Conservation (phyloP, 2,329 filamentous ascomycete species). For the Sporothrix globosa region DNA sequence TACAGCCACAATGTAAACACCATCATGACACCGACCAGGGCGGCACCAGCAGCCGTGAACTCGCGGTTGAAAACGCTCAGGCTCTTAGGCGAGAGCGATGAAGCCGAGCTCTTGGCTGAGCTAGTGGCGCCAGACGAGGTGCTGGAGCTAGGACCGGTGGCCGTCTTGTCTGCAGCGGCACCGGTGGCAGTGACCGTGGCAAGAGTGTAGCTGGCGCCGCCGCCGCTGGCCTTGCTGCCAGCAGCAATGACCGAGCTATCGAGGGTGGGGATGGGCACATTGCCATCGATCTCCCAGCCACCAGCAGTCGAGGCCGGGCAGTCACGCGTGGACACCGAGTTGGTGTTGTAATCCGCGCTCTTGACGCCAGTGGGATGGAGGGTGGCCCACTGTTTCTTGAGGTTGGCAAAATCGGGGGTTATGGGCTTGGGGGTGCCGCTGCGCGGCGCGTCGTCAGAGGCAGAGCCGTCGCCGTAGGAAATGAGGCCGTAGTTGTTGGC, state of each 20-base stretch:
- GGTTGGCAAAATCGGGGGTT: conserved; percentile 75
- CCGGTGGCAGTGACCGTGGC: conserved; percentile 38
- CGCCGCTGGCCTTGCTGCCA: conserved; percentile 41
- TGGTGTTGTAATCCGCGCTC: conserved; percentile 66
- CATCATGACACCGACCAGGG: conserved; percentile 55
- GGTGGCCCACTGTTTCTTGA: conserved; percentile 75
- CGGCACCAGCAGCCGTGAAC: conserved; percentile 55
- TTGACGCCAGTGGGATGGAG: conserved; percentile 70
- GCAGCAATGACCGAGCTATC: conserved; percentile 30
- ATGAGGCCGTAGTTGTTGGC: conserved; percentile 81
- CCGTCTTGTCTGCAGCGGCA: conserved; percentile 22
- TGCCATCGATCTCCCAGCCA: conserved; percentile 74
- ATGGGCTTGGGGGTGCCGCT: conserved; percentile 74
- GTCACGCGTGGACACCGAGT: conserved; percentile 61
- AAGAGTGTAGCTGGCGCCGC: conserved; percentile 38
- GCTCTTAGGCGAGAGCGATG: conserved; percentile 41
- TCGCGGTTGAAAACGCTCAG: conserved; percentile 52
- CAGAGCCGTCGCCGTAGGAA: conserved; percentile 66
- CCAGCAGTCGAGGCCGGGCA: conserved; percentile 72
- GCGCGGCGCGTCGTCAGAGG: conserved; percentile 68
- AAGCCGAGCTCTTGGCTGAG: conserved; percentile 39
- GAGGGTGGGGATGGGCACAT: conserved; percentile 65
- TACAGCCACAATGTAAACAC: conserved; percentile 57
- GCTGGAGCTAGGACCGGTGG: conserved; percentile 33
- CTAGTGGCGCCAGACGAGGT: background rate